These are phyloP conservation scores for Neophaeococcomyces mojaviensis DNA, from an alignment of 2,329 filamentous ascomycete species.

Conservation along the genomic window DNA sequence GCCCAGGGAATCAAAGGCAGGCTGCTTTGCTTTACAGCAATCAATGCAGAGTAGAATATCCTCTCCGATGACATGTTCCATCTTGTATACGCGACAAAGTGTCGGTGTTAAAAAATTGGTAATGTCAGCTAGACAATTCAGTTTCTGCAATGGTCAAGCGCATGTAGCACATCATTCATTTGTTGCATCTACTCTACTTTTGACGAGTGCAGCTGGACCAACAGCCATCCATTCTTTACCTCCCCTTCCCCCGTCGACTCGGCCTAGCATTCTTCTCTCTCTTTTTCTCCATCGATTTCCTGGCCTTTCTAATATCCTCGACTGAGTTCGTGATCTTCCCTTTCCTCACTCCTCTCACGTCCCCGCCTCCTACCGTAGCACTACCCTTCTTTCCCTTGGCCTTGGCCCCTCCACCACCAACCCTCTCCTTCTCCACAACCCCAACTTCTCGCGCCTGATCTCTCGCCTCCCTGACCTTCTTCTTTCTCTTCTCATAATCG, in stretches of 20 bases:
- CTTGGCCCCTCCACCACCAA: neutral
- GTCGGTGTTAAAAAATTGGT: no score
- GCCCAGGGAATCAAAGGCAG: no score
- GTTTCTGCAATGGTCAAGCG: no score
- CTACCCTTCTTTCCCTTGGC: constrained; percentile 16
- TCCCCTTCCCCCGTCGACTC: constrained; percentile 11
- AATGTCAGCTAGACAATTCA: no score
- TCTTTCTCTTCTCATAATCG: constrained; percentile 85
- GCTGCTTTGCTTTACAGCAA: no score
- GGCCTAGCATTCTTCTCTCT: constrained; percentile 85
- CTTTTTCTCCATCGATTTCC: constrained; percentile 67
- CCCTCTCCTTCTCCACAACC: constrained; percentile 18
- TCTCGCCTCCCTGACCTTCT: constrained; percentile 77
- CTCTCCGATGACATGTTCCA: no score
- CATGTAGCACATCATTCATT: no score
- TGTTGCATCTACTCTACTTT: no score
- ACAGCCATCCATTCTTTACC: neutral
- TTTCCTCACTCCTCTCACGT: constrained; percentile 7
- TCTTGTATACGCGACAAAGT: no score
- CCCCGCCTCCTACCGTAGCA: neutral
- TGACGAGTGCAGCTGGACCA: no score
- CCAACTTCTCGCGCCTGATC: constrained; percentile 47
- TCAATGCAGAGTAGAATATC: no score
- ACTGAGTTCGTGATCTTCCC: constrained; percentile 49
- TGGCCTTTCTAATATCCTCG: constrained; percentile 76